Conservation (phyloP, 192 early-diverging fungal species). For the Hyaloraphidium curvatum region DNA sequence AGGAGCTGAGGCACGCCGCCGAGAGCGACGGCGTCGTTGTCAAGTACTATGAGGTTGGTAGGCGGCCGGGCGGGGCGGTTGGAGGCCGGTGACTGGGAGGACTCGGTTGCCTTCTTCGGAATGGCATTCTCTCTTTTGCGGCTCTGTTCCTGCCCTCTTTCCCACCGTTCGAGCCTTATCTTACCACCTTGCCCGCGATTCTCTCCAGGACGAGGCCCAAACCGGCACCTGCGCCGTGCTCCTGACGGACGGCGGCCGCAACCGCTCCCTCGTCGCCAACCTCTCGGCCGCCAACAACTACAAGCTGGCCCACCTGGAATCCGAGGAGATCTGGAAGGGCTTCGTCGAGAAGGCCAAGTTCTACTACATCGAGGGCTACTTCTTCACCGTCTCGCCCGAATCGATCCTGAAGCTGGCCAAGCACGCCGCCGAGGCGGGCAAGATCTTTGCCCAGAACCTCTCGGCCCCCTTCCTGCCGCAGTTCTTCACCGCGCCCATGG, state of each 20-base stretch:
- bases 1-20: slow-evolving; percentile 56
- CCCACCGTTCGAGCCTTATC: too few relatives aligned
- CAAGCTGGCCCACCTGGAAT: slow-evolving; percentile 39
- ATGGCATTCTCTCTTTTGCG: too few relatives aligned
- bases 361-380: slow-evolving; percentile 91
- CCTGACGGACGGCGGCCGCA: slow-evolving; percentile 65
- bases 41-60: slow-evolving; percentile 56
- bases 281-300: slow-evolving; percentile 86
- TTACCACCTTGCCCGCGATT: too few relatives aligned
- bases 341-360: slow-evolving; percentile 68
- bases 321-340: slow-evolving; percentile 65
- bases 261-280: slow-evolving; percentile 75
- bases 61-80: too few relatives aligned
- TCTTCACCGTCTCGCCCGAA: slow-evolving; percentile 74
- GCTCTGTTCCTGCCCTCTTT: too few relatives aligned
- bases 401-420: slow-evolving; percentile 72
- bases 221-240: slow-evolving; percentile 93
- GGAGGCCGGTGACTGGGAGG: too few relatives aligned
- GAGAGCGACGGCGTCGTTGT: slow-evolving; percentile 65
- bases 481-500: slow-evolving; percentile 72
- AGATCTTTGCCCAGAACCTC: slow-evolving; percentile 81
- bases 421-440: slow-evolving; percentile 66
- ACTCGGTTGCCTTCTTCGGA: too few relatives aligned
- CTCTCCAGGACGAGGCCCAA: slow-evolving; percentile 46
- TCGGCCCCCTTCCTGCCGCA: slow-evolving; percentile 89